Conservation (phyloP, 441 rosid genomes). For the Gossypium davidsonii region DNA sequence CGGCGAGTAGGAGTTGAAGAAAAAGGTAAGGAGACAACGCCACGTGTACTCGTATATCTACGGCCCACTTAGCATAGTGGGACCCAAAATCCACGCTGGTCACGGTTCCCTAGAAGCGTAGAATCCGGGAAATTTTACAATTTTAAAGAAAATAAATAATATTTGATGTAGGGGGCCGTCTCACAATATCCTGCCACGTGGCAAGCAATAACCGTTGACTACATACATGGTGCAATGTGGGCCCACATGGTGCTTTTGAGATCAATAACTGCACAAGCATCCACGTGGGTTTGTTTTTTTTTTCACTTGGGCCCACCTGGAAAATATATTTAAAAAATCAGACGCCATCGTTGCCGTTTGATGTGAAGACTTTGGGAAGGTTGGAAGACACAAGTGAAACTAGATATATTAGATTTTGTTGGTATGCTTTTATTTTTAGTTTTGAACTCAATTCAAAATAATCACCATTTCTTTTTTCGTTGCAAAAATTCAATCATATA, state of each 20-base stretch:
- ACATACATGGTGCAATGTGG: background rate
- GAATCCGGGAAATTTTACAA: background rate
- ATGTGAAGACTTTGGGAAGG: background rate
- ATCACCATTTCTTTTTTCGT: no score
- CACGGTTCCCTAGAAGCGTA: background rate
- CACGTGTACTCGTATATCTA: background rate
- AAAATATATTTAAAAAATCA: background rate
- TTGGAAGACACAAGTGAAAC: background rate
- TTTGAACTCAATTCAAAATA: background rate
- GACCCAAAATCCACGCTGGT: background rate
- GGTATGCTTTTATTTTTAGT: background rate
- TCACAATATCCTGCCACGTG: constrained; percentile 14
- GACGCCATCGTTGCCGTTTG: background rate
- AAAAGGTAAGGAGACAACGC: background rate
- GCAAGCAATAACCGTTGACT: constrained; percentile 15
- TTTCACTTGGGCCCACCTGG: background rate
- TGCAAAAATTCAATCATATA: background rate
- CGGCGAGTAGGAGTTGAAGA: background rate
- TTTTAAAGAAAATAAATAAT: background rate
- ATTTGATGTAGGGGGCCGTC: background rate
- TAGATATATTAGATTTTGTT: background rate
- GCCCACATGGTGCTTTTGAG: background rate
- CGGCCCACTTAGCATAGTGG: background rate
- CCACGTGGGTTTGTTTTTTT: background rate
- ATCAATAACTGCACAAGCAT: background rate